These are phyloP conservation scores for Alisma plantagoaquatica DNA, from an alignment of 106 monocot genomes.

Conservation along the genomic window DNA sequence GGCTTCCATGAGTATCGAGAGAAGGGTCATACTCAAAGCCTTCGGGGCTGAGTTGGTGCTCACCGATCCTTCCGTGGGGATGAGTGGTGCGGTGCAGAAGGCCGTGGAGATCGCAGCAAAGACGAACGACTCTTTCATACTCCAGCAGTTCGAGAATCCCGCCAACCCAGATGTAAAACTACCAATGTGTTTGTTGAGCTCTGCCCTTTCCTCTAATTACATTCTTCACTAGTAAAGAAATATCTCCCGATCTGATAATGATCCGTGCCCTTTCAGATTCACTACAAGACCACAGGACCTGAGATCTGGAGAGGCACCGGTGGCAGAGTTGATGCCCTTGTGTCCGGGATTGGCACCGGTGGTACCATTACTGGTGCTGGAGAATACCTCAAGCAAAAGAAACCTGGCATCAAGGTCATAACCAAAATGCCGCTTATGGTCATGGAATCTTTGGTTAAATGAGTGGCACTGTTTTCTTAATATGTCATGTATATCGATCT, in stretches of 20 bases:
- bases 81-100: conserved; percentile 52
- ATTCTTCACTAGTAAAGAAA: too few relatives aligned
- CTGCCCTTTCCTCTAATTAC: too few relatives aligned
- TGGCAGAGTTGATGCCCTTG: conserved; percentile 42
- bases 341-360: conserved; percentile 24
- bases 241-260: too few relatives aligned
- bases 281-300: conserved; percentile 60
- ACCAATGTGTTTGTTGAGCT: too few relatives aligned
- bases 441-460: too few relatives aligned
- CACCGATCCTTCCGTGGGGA: conserved; percentile 43
- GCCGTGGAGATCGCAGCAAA: conserved; percentile 45
- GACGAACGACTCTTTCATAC: conserved; percentile 49
- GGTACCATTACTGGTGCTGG: conserved; percentile 49
- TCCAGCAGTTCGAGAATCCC: conserved; percentile 66
- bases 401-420: conserved; percentile 45
- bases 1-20: conserved; percentile 67
- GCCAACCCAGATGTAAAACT: conserved; percentile 59
- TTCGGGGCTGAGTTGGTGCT: conserved; percentile 56
- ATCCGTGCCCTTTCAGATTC: conserved; percentile 38
- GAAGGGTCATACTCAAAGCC: conserved; percentile 56
- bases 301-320: conserved; percentile 48
- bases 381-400: conserved; percentile 48
- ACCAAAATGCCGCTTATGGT: too few relatives aligned
- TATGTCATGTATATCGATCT: too few relatives aligned
- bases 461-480: too few relatives aligned